phyloP scores from a whole-genome alignment of 805 yeast species.

The Maudiozyma pseudohumilis region DNA sequence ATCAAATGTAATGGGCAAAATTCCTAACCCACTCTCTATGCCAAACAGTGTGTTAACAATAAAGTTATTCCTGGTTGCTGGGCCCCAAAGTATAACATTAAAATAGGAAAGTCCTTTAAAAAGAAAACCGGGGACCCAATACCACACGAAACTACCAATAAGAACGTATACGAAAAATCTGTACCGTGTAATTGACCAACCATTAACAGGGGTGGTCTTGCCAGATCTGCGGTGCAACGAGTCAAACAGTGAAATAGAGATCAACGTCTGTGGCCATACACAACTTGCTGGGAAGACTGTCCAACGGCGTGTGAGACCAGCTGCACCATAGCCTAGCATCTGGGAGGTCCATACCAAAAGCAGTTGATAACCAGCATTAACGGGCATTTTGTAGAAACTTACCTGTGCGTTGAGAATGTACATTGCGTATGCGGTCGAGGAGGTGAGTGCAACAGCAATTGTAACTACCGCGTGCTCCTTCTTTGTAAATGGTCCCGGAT shows the following conservation, averaged over 20 bases:
- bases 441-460: slow-evolving; percentile 36
- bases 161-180: slow-evolving; percentile 39
- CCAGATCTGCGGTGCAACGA: slow-evolving; percentile 35
- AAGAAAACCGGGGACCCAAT: slow-evolving; percentile 55
- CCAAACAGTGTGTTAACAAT: slow-evolving; percentile 57
- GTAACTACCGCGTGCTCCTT: slow-evolving; percentile 45
- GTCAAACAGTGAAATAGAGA: slow-evolving; percentile 47
- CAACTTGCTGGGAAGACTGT: slow-evolving; percentile 52
- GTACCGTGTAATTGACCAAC: slow-evolving; percentile 49
- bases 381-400: slow-evolving; percentile 36
- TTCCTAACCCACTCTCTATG: slow-evolving; percentile 43
- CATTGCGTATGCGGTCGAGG: slow-evolving; percentile 45
- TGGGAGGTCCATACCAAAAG: slow-evolving; percentile 48
- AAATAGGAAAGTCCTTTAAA: slow-evolving; percentile 53
- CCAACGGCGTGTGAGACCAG: slow-evolving; percentile 49
- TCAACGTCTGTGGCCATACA: slow-evolving; percentile 56
- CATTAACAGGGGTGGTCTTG: slow-evolving; percentile 38
- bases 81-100: slow-evolving; percentile 33
- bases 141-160: slow-evolving; percentile 41
- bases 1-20: slow-evolving; percentile 46
- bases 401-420: slow-evolving; percentile 43
- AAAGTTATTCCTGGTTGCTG: slow-evolving; percentile 37
- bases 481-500: slow-evolving; percentile 45
- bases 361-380: slow-evolving; percentile 40
- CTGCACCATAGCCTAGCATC: slow-evolving; percentile 55